A percentile compares a stretch with the other conserved stretches of the same genome.
These are phyloP conservation scores for Proliferodiscus dingleyae DNA, from an alignment of 2,329 filamentous ascomycete species.

Conservation along the genomic window DNA sequence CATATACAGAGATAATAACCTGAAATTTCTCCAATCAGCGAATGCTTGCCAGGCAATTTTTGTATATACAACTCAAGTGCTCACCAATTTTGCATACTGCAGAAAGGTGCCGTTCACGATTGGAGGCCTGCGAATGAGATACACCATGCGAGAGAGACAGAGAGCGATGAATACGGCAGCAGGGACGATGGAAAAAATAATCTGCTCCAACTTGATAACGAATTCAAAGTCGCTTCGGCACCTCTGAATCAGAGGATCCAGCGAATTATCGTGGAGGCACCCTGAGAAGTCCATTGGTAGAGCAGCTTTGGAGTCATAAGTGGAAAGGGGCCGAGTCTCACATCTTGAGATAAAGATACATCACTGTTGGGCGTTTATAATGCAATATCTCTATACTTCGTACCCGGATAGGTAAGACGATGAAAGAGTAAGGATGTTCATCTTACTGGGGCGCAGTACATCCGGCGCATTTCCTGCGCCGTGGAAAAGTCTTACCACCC, in stretches of 20 bases:
- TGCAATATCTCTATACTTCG: no score
- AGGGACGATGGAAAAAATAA: slow-evolving; percentile 10
- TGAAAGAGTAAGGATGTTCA: no score
- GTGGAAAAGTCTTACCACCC: no score
- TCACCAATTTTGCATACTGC: neutral
- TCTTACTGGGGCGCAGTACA: no score
- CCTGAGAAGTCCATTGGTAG: slow-evolving; percentile 4
- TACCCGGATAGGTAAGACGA: no score
- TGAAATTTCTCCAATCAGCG: neutral
- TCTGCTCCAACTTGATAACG: slow-evolving; percentile 14
- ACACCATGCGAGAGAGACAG: neutral
- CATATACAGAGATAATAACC: neutral
- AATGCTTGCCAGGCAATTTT: neutral
- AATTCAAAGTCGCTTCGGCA: slow-evolving; percentile 20
- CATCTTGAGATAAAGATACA: no score
- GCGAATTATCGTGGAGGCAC: slow-evolving; percentile 1
- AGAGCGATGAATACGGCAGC: slow-evolving; percentile 6
- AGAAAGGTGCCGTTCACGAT: neutral
- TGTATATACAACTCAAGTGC: neutral
- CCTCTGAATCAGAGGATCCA: slow-evolving; percentile 9
- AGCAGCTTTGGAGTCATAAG: no score
- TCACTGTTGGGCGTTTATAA: no score
- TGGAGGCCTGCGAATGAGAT: neutral
- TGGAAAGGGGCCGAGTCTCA: no score
- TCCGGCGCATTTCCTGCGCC: no score